Evolutionary conservation across 1,284 basidiomycete genomes (phyloP).

Genomic region (Inonotus obliquus): DNA sequence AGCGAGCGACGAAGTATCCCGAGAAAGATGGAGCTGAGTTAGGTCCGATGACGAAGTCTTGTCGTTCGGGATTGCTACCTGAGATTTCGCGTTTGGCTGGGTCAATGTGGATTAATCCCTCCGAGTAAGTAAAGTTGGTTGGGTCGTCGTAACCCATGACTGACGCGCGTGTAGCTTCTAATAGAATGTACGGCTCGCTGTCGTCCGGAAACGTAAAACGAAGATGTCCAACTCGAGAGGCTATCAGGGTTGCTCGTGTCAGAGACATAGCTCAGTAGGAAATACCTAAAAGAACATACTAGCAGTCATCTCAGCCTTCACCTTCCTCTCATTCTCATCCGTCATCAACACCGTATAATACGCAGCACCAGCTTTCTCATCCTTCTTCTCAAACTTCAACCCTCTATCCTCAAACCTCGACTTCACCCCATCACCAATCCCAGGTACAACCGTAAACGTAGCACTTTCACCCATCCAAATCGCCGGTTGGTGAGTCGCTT

Average conservation of each 20-base stretch:
- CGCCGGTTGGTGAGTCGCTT: slow-evolving; percentile 78
- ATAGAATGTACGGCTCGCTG: slow-evolving; percentile 54
- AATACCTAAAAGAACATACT: slow-evolving; percentile 40
- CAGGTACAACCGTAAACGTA: slow-evolving; percentile 59
- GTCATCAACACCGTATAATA: slow-evolving; percentile 66
- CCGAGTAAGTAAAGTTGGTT: slow-evolving; percentile 56
- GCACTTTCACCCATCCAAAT: slow-evolving; percentile 91
- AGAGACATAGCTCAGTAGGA: not conserved
- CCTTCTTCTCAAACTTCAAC: slow-evolving; percentile 50
- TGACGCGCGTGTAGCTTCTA: slow-evolving; percentile 65
- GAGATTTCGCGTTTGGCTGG: slow-evolving; percentile 49
- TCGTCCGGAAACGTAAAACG: slow-evolving; percentile 61
- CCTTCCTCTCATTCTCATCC: slow-evolving; percentile 42
- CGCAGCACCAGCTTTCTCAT: slow-evolving; percentile 59
- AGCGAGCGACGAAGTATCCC: slow-evolving; percentile 76
- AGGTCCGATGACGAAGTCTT: slow-evolving; percentile 68
- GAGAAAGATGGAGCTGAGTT: slow-evolving; percentile 48
- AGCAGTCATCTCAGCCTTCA: slow-evolving; percentile 64
- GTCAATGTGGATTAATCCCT: slow-evolving; percentile 52
- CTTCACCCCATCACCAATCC: slow-evolving; percentile 43
- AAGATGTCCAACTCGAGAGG: slow-evolving; percentile 75
- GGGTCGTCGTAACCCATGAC: slow-evolving; percentile 58
- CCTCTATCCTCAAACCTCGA: slow-evolving; percentile 57
- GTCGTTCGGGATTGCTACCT: slow-evolving; percentile 69
- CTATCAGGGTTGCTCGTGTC: slow-evolving; percentile 34